These are phyloP conservation scores for Phytophthora idaei DNA, from an alignment of 352 stramenopile genomes.

Conservation along the genomic window DNA sequence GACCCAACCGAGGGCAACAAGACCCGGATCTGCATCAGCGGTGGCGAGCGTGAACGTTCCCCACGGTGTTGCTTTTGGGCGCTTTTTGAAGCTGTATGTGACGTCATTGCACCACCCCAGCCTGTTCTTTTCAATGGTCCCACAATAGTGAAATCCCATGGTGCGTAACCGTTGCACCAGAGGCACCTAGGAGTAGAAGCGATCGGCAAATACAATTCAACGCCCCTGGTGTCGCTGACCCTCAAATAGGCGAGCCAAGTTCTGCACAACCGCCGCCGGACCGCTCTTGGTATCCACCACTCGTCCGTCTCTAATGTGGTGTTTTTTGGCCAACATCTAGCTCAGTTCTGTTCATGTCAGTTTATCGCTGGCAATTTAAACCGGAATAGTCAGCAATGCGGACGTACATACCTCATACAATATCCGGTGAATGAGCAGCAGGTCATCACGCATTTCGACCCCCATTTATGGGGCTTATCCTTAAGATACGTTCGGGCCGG, in stretches of 20 bases:
- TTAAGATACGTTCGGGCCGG: neutral
- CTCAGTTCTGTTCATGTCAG: neutral
- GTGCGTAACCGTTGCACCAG: neutral
- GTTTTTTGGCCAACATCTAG: neutral
- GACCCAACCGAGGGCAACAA: no score
- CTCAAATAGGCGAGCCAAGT: neutral
- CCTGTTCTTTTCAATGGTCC: neutral
- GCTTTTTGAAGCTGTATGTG: neutral
- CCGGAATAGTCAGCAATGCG: neutral
- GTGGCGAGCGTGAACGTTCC: no score
- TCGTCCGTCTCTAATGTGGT: neutral
- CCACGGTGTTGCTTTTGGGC: no score
- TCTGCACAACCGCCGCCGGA: neutral
- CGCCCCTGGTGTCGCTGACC: neutral
- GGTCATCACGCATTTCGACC: neutral
- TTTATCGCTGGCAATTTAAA: neutral
- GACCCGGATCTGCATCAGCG: no score
- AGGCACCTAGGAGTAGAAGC: neutral
- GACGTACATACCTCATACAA: neutral
- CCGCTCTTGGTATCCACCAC: neutral
- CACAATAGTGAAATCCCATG: neutral
- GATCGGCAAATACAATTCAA: neutral
- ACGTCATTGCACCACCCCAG: neutral
- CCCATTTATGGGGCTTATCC: neutral
- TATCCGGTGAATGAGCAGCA: neutral